Base-by-base conservation (phyloP, 2,329 filamentous ascomycete genomes). In the Xylaria sp. region DNA sequence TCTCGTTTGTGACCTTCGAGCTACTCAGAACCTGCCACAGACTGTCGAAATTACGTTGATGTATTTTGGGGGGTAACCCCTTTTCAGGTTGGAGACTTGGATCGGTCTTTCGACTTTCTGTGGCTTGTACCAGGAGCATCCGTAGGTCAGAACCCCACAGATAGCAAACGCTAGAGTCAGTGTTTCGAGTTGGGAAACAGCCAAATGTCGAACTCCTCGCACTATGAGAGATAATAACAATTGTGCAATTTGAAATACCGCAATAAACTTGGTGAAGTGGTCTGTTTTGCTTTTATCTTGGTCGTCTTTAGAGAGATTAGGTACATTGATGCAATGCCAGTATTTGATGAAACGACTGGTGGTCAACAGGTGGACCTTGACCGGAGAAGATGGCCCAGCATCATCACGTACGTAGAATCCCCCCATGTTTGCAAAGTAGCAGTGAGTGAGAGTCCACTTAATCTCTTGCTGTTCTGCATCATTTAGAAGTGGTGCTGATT, bases 401-500 rank as follows among this genome's bases (percentile, higher is more conserved):
- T 15, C 1, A 15, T 48, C 13, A 10, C 20, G 13, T 20, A 60
- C 50, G 7, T 56, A 60, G 50, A 65, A 65, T 18, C 63, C 63
- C n/a, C 63, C 57, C 63, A 65, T 65, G 9, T 65, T 65, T 48
- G 56, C 57, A 56, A 65, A 60, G 23, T 65, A 65, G 39, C 57
- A 65, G 50, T 65, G 63, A 18, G 63, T 65, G 48, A 65, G 15
- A 41, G 13, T 56, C 57, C 63, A 65, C 36, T 56, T 60, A 3
- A 46, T 18, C 23, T 32, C 28, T 36, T 56, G 58, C 23, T 23
- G 12, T 55, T 15, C 15, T 8, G 39, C n/a, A 25, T 60, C 36
- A 6, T 8, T 20, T 15, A 28, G 15, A 34, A 18, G n/a, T 20
- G n/a, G 4, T 23, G 23, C 12, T 4, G 9, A 45, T 8, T 45